Evolutionary conservation across 371 early-diverging fungal genomes (phyloP), one percentile per base, ranked within the genome.

Genomic region (Sporodiniella umbellata): DNA sequence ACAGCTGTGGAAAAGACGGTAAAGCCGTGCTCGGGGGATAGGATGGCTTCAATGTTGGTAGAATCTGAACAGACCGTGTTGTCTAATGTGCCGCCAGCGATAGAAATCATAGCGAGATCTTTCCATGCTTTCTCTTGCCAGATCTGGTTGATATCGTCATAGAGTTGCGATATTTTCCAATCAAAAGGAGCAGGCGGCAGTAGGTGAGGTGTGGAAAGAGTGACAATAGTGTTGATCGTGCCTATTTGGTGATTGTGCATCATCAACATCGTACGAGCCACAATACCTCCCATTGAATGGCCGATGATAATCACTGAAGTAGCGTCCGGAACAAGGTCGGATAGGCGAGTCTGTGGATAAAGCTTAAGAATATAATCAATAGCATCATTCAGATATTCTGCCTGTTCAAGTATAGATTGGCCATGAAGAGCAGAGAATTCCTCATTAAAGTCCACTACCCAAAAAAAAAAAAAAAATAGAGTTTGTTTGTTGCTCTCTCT

Each of bases 201-300:
- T 51, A 79, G 60, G 62, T 98, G 98, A 6, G 98, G 97, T 2
- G 95, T 91, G 0, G 96, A 86, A 37, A 95, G 66, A 0, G 98
- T 98, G 44, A 96, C 62, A 48, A 98, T 84, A 4, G 92, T 86
- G 49, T 87, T 83, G 42, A 97, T 85, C 0, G 88, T 79, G 2
- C 88, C 88, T 2, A 81, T 78, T 4, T 74, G 68, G 59, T 90
- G 90, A 56, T 85, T 89, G n/a, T 67, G 57, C 62, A 92, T 69
- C 1, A 83, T 83, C 47, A 93, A 79, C 56, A 90, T 77, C 5
- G 88, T 79, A 10, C 96, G 73, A 11, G 95, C 95, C 1, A 97
- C 96, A 14, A 95, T 79, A 21, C 98, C 98, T 14, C 98, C 98
- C 97, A 98, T 97, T 12, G 95, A 95, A 57, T 97, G 98, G 3